Conservation (phyloP, 352 stramenopile genomes). For the Blastocystis sp. region DNA sequence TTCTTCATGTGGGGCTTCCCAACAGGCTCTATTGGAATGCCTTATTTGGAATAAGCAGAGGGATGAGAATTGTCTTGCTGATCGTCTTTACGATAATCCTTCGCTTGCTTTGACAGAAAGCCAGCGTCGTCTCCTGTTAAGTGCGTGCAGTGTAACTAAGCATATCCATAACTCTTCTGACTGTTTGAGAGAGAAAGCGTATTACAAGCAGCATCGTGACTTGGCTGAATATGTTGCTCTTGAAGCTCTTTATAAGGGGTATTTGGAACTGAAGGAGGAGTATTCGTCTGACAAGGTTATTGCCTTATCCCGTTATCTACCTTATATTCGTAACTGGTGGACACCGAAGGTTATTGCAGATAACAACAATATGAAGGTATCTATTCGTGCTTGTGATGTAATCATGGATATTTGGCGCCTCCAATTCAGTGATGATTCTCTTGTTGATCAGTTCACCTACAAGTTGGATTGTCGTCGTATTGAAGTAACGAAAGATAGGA, state of each 20-base stretch:
- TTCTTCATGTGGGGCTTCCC: background rate
- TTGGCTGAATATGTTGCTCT: background rate
- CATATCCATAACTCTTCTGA: background rate
- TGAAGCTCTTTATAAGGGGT: background rate
- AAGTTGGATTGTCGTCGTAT: background rate
- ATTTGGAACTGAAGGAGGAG: background rate
- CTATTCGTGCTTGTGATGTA: background rate
- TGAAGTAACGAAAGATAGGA: background rate
- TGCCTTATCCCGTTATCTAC: background rate
- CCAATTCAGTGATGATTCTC: background rate
- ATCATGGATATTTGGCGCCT: constrained; percentile 3
- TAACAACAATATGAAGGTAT: too few species aligned
- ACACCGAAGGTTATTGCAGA: too few species aligned
- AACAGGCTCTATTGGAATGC: constrained; percentile 18
- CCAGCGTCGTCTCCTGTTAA: background rate
- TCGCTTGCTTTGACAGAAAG: background rate
- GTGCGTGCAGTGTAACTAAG: background rate
- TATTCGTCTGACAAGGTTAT: background rate
- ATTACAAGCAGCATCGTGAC: background rate
- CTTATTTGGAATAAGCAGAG: constrained; percentile 51
- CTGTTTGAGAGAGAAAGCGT: background rate
- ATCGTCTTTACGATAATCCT: constrained; percentile 40
- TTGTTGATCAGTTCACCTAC: background rate
- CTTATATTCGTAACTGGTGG: background rate
- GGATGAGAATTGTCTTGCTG: background rate